Conservation (phyloP, 2,329 filamentous ascomycete genomes). For the Furcasterigmium sp. region DNA sequence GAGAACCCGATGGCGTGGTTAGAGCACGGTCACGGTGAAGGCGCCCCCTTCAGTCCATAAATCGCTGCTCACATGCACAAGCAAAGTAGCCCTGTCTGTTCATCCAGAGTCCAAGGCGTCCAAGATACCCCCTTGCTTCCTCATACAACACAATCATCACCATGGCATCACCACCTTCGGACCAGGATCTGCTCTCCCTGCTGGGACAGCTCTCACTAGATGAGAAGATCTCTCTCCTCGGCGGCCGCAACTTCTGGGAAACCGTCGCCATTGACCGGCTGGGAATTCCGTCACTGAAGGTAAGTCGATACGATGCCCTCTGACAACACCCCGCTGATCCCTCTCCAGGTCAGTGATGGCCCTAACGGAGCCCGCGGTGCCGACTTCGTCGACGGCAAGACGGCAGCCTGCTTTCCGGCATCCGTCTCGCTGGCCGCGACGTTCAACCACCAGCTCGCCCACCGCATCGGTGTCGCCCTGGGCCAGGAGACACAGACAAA, state of each 20-base stretch:
- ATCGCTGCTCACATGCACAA: too few relatives aligned
- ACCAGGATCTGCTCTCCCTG: not conserved
- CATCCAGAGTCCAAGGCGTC: too few relatives aligned
- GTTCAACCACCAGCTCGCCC: constrained; percentile 54
- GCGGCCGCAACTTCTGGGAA: not conserved
- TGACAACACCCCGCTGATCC: rapidly evolving
- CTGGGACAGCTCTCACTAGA: not conserved
- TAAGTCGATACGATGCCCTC: not conserved
- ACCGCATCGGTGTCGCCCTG: constrained; percentile 41
- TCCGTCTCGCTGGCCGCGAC: constrained; percentile 45
- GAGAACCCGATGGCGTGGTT: too few relatives aligned
- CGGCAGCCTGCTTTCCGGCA: constrained; percentile 3
- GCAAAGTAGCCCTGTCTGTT: too few relatives aligned
- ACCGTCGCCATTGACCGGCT: constrained; percentile 1
- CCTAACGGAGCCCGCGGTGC: constrained; percentile 3
- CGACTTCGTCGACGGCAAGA: constrained; percentile 1
- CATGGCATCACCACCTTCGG: not conserved
- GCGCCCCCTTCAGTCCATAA: too few relatives aligned
- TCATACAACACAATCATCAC: not conserved
- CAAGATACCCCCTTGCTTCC: too few relatives aligned
- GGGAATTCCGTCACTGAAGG: not conserved
- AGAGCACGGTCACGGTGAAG: too few relatives aligned
- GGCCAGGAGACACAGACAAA: constrained; percentile 27
- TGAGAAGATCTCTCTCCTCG: constrained; percentile 3
- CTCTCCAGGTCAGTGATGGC: not conserved